phyloP scores from a whole-genome alignment of 164 flowering plant species.

The Liquidambar formosana region DNA sequence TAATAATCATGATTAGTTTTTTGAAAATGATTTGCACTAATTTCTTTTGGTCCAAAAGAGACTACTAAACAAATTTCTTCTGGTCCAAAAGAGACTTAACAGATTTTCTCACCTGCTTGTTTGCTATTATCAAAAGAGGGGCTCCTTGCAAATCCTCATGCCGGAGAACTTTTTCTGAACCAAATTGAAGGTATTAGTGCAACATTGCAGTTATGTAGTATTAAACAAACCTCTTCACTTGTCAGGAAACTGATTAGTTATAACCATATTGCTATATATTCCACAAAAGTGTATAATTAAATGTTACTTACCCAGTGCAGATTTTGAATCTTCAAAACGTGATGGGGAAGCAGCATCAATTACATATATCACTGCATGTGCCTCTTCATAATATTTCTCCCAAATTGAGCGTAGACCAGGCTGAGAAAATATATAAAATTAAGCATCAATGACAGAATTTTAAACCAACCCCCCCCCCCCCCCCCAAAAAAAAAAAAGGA shows the following conservation, averaged over 20 bases:
- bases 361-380: conserved; percentile 92
- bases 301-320: conserved; percentile 74
- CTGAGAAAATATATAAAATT: conserved; percentile 39
- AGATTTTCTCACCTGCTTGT: conserved; percentile 74
- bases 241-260: background rate
- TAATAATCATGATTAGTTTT: background rate
- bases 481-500: too few species aligned
- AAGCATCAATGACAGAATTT: conserved; percentile 1
- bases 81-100: background rate
- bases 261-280: background rate
- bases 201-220: conserved; percentile 8
- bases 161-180: conserved; percentile 83
- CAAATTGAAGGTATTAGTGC: conserved; percentile 11
- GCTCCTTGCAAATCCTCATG: conserved; percentile 95
- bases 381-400: conserved; percentile 99
- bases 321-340: conserved; percentile 97
- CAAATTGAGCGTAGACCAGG: conserved; percentile 94
- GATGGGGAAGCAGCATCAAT: conserved; percentile 90
- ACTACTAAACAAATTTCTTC: background rate
- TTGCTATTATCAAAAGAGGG: conserved; percentile 85
- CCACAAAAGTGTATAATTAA: background rate
- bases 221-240: background rate
- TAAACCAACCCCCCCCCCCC: too few species aligned
- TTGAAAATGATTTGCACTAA: background rate
- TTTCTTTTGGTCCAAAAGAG: background rate